Conservation (phyloP, 1,284 basidiomycete genomes). For the Cryptococcus wingfieldii region DNA sequence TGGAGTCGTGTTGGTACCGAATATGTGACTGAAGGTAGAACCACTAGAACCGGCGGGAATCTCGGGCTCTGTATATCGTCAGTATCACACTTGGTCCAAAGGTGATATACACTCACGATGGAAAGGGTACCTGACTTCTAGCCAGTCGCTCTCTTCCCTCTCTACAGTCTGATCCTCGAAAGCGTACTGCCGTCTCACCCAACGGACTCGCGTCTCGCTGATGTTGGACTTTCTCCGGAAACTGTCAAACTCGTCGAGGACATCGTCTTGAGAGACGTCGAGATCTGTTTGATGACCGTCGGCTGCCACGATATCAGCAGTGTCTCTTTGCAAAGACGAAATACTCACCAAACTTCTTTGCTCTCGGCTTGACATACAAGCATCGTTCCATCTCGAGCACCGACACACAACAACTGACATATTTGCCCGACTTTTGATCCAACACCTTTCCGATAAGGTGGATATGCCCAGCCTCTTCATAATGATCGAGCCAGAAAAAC, state of each 20-base stretch:
- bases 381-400: slow-evolving; percentile 63
- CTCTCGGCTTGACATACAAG: slow-evolving; percentile 65
- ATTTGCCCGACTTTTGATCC: slow-evolving; percentile 64
- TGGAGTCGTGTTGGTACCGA: slow-evolving; percentile 88
- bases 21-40: slow-evolving; percentile 78
- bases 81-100: no score
- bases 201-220: slow-evolving; percentile 69
- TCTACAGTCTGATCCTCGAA: slow-evolving; percentile 86
- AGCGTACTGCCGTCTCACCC: slow-evolving; percentile 86
- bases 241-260: slow-evolving; percentile 79
- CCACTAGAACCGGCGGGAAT: slow-evolving; percentile 70
- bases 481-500: slow-evolving; percentile 91
- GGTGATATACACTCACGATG: slow-evolving; percentile 55
- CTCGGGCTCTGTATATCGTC: slow-evolving; percentile 53
- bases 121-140: slow-evolving; percentile 87
- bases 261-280: slow-evolving; percentile 63
- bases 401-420: slow-evolving; percentile 83
- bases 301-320: neutral
- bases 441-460: slow-evolving; percentile 85
- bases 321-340: neutral
- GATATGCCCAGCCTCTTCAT: slow-evolving; percentile 68
- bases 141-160: slow-evolving; percentile 73
- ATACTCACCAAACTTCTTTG: slow-evolving; percentile 59
- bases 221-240: slow-evolving; percentile 70
- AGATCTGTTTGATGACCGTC: slow-evolving; percentile 67